Percentiles rank a stretch among this genome's conserved stretches.
Evolutionary conservation across 805 yeast genomes (phyloP).

Genomic region (Komagataella pseudopastoris): DNA sequence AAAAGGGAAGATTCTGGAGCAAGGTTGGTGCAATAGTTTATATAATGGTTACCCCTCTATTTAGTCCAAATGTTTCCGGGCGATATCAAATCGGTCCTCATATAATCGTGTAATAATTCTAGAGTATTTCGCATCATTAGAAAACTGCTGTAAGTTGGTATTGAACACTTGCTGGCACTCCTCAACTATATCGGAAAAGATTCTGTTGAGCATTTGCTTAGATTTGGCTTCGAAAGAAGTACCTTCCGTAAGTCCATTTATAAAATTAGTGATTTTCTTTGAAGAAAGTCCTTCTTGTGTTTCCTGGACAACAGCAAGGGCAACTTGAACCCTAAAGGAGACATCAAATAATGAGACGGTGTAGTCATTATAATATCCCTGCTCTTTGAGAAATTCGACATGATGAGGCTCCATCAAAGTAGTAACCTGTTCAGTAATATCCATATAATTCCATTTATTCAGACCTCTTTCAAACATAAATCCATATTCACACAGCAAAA

Average conservation of each 20-base stretch:
- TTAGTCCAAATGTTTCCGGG: neutral
- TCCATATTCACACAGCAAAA: conserved; percentile 78
- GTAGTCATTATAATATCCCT: conserved; percentile 63
- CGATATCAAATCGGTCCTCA: neutral
- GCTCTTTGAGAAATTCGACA: conserved; percentile 28
- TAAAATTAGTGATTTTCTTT: conserved; percentile 19
- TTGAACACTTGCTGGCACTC: neutral
- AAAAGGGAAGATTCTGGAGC: neutral
- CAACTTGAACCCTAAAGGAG: conserved; percentile 69
- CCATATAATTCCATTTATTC: conserved; percentile 62
- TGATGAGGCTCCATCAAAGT: conserved; percentile 23
- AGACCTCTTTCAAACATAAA: conserved; percentile 32
- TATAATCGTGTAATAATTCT: neutral
- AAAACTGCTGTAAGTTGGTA: neutral
- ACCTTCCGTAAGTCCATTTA: conserved; percentile 38
- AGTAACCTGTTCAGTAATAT: conserved; percentile 34
- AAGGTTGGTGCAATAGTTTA: neutral
- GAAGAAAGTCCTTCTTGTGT: conserved; percentile 12
- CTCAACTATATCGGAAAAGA: neutral
- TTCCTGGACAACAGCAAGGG: conserved; percentile 45
- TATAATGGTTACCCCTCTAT: neutral
- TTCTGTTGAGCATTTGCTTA: conserved; percentile 8
- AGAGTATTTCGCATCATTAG: neutral
- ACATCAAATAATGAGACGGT: conserved; percentile 38
- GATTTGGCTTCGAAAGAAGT: conserved; percentile 19